A percentile compares a stretch with the other conserved stretches of the same genome.
Evolutionary conservation across 192 early-diverging fungal species (phyloP).

Genomic region (Entomortierella beljakovae): DNA sequence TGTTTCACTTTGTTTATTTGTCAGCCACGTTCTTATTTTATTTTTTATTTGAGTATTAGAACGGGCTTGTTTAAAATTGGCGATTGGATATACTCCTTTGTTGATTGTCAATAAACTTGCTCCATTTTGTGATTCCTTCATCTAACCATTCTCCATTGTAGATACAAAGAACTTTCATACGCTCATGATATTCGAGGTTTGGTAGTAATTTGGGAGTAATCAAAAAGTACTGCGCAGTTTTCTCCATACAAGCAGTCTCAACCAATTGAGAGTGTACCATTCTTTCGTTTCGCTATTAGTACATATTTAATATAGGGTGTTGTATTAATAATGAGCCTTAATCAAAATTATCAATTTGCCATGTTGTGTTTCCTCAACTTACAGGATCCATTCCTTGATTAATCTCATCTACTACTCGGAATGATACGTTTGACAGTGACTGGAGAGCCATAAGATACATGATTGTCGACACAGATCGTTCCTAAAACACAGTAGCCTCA

Average conservation of each 20-base stretch:
- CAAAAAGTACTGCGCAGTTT: conserved; percentile 91
- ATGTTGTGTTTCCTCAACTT: neutral
- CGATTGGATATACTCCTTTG: conserved; percentile 2
- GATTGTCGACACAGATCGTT: conserved; percentile 96
- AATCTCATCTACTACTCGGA: conserved; percentile 99
- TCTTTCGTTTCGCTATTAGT: conserved; percentile 89
- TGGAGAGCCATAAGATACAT: conserved; percentile 96
- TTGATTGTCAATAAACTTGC: conserved; percentile 33
- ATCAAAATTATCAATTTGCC: no score
- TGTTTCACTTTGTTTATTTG: no score
- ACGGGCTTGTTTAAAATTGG: no score
- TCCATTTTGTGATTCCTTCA: conserved; percentile 38
- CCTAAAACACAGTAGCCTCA: no score
- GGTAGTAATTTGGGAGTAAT: conserved; percentile 99
- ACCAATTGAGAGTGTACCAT: conserved; percentile 95
- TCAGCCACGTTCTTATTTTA: no score
- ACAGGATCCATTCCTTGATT: conserved; percentile 99
- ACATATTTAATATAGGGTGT: neutral
- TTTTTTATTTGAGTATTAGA: no score
- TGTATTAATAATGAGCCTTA: neutral
- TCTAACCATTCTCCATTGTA: conserved; percentile 92
- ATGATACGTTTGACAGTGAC: conserved; percentile 86
- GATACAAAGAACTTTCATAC: conserved; percentile 93
- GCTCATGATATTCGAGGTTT: conserved; percentile 89
- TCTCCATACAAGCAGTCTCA: conserved; percentile 75